A percentile compares a stretch with the other conserved stretches of the same genome.
phyloP scores from a whole-genome alignment of 768 basidiomycete genomes.

The Stropharia rugosoannulata region DNA sequence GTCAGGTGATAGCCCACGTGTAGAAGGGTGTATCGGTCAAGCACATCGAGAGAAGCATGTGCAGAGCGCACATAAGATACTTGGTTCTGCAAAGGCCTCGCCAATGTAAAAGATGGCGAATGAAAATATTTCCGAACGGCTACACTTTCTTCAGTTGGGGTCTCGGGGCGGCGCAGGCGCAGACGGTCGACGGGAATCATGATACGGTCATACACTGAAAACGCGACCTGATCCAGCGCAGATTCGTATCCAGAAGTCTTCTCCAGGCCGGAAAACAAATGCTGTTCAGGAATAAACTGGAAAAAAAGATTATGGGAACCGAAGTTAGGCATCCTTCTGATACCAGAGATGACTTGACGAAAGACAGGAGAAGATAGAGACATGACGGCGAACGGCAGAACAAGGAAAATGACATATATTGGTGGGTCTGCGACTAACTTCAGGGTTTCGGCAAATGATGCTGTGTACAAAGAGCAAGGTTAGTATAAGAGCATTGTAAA shows the following conservation, averaged over 20 bases:
- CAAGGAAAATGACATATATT: constrained; percentile 66
- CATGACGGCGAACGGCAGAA: constrained; percentile 59
- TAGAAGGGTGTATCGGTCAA: constrained; percentile 53
- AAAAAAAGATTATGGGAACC: constrained; percentile 55
- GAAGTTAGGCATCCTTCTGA: constrained; percentile 48
- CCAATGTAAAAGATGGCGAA: constrained; percentile 64
- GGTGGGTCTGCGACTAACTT: constrained; percentile 25
- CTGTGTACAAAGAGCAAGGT: constrained; percentile 27
- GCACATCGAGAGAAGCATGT: constrained; percentile 40
- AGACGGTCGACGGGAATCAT: constrained; percentile 57
- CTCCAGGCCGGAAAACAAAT: constrained; percentile 48
- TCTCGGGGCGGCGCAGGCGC: constrained; percentile 22
- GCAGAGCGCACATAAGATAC: constrained; percentile 37
- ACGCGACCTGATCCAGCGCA: constrained; percentile 50
- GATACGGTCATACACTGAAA: constrained; percentile 73
- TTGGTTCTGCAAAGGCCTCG: constrained; percentile 40
- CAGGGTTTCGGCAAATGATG: constrained; percentile 47
- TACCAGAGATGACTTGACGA: constrained; percentile 65
- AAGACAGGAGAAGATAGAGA: constrained; percentile 64
- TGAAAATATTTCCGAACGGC: constrained; percentile 52
- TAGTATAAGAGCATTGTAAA: background rate
- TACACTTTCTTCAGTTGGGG: constrained; percentile 16
- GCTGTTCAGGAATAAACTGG: constrained; percentile 72
- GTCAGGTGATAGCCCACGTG: constrained; percentile 77
- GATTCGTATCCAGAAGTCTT: constrained; percentile 39